Percentiles rank a stretch among this genome's conserved stretches.
Conservation (phyloP, 768 basidiomycete genomes). For the Suillus cothurnatus region DNA sequence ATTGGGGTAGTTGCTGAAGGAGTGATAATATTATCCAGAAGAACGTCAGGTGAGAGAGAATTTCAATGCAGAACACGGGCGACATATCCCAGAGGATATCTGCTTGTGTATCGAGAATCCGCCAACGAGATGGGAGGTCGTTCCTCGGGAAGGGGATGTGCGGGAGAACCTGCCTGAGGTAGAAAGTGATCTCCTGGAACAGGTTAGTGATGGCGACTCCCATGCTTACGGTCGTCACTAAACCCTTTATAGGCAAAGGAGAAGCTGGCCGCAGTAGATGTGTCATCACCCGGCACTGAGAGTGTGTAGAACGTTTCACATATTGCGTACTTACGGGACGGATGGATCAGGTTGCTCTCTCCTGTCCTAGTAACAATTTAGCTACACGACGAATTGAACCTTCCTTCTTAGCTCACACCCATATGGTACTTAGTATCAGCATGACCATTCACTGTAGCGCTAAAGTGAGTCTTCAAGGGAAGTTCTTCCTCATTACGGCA, state of each 20-base stretch:
- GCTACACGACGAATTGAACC: background rate
- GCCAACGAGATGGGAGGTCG: constrained; percentile 73
- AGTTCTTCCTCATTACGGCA: background rate
- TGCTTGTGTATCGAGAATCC: constrained; percentile 76
- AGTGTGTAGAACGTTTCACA: constrained; percentile 23
- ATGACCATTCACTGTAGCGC: background rate
- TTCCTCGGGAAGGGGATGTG: constrained; percentile 55
- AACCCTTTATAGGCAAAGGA: constrained; percentile 32
- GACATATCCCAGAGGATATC: constrained; percentile 75
- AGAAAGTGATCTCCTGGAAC: constrained; percentile 55
- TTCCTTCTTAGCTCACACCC: constrained; percentile 1
- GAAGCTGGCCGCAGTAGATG: constrained; percentile 21
- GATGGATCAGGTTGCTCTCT: background rate
- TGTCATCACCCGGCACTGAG: constrained; percentile 21
- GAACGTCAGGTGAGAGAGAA: constrained; percentile 63
- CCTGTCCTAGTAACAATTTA: background rate
- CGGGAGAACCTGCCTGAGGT: constrained; percentile 65
- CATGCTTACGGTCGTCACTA: background rate
- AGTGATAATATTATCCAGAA: constrained; percentile 43
- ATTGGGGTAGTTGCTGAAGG: constrained; percentile 1
- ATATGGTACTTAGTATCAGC: background rate
- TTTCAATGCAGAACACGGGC: constrained; percentile 76
- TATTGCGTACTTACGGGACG: background rate
- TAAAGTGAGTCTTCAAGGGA: background rate
- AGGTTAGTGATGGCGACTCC: constrained; percentile 41